These are phyloP conservation scores for Phytophthora ohioensis DNA, from an alignment of 352 stramenopile genomes.

Conservation along the genomic window DNA sequence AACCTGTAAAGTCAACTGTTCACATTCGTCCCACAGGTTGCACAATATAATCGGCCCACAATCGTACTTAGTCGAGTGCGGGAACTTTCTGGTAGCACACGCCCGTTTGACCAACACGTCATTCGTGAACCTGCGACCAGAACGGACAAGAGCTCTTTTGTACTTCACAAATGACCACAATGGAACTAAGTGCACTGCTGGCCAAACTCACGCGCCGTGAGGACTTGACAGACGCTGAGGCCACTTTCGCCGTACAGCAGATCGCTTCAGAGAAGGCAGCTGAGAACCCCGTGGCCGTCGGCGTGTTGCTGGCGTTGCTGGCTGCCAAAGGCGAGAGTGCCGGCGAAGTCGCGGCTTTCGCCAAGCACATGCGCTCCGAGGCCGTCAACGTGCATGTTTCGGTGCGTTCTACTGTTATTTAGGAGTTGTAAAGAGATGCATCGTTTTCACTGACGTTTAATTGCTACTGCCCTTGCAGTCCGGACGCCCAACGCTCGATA, in stretches of 20 bases:
- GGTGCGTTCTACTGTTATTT: slow-evolving; percentile 30
- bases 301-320: slow-evolving; percentile 95
- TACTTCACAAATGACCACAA: slow-evolving; percentile 23
- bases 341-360: slow-evolving; percentile 96
- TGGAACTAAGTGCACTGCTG: slow-evolving; percentile 81
- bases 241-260: slow-evolving; percentile 70
- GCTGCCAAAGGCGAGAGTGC: slow-evolving; percentile 95
- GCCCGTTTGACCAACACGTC: slow-evolving; percentile 17
- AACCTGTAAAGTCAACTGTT: neutral
- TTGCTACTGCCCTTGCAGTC: slow-evolving; percentile 37
- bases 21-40: neutral
- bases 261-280: slow-evolving; percentile 74
- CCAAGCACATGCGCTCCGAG: slow-evolving; percentile 95
- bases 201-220: slow-evolving; percentile 78
- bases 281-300: slow-evolving; percentile 79
- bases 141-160: slow-evolving; percentile 11
- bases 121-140: slow-evolving; percentile 10
- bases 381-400: slow-evolving; percentile 84
- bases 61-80: slow-evolving; percentile 5
- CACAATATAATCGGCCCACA: neutral
- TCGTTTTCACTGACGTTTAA: slow-evolving; percentile 2
- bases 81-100: slow-evolving; percentile 9
- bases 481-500: slow-evolving; percentile 94
- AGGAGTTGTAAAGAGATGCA: neutral
- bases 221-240: slow-evolving; percentile 76